Evolutionary conservation across 176 grass and related monocot species (phyloP), one percentile per base, ranked within the genome.

Genomic region (Oryza meyeriana): DNA sequence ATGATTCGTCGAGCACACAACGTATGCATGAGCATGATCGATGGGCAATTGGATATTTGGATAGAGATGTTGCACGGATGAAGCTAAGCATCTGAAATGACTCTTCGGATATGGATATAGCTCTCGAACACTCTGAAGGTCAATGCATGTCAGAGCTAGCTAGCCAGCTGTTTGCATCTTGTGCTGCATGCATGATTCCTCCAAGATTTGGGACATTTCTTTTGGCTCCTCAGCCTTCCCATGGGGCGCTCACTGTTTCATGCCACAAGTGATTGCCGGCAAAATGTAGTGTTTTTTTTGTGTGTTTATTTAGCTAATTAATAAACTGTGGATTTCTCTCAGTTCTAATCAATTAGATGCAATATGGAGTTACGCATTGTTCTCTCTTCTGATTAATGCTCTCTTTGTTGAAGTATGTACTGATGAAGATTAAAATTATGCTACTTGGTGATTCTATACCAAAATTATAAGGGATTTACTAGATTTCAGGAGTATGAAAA

Each of bases 1-100:
- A 55, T 42, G 61, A 36, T 79, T 20, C 65, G 65, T 38, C 33
- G 8, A 38, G 5, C 1, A 24, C 66, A 22, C 55, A 24, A 22
- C 31, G 17, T 35, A 5, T 38, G 22, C 33, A 12, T 68, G 33
- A 4, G 1, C 13, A n/a, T 40, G 55, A 58, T 58, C 55, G 55
- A 59, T 59, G 18, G 66, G 66, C 11, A n/a, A 40, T 13, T 69
- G 66, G 34, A 39, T 38, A 39, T 38, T 38, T 69, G 32, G 66
- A 69, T 69, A 38, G 65, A 68, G 66, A 69, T 69, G 66, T 14
- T 24, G 66, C 36, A 14, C 22, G 66, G 66, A 69, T n/a, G 65
- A 57, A 57, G 20, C 52, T 24, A n/a, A 6, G 8, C 45, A 45
- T 5, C 3, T 59, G 55, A 59, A 59, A 59, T 59, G 55, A 59